phyloP scores from a whole-genome alignment of 108 stramenopile genomes.

The Discostella stelligeroides region DNA sequence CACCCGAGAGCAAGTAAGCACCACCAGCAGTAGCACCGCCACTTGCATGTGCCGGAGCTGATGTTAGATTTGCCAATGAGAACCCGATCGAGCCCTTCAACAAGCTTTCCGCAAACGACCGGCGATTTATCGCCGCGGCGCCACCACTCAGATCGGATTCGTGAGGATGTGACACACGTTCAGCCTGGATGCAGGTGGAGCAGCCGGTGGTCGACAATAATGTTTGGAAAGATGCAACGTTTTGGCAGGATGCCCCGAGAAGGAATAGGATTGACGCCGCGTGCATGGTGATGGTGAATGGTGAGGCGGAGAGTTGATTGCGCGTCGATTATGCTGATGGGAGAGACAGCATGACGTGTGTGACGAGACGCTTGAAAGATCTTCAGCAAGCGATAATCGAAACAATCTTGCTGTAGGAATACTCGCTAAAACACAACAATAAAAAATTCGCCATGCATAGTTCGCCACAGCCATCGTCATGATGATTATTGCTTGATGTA shows the following conservation, averaged over 20 bases:
- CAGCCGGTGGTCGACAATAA: background rate
- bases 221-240: slow-evolving; percentile 5
- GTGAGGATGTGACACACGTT: background rate
- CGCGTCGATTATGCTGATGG: too few relatives aligned
- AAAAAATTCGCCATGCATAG: too few relatives aligned
- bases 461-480: too few relatives aligned
- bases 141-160: background rate
- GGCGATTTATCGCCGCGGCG: slow-evolving; percentile 10
- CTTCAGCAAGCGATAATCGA: too few relatives aligned
- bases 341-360: too few relatives aligned
- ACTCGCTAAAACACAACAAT: too few relatives aligned
- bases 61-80: slow-evolving; percentile 8
- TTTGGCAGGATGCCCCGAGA: slow-evolving; percentile 5
- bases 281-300: slow-evolving; percentile 1
- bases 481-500: too few relatives aligned
- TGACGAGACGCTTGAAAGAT: too few relatives aligned
- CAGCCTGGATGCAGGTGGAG: background rate
- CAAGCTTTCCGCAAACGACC: slow-evolving; percentile 19
- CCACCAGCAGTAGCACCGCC: slow-evolving; percentile 89
- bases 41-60: slow-evolving; percentile 55
- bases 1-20: slow-evolving; percentile 72
- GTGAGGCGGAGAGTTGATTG: too few relatives aligned
- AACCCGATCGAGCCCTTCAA: slow-evolving; percentile 9
- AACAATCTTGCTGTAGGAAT: too few relatives aligned
- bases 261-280: slow-evolving; percentile 2